Percentiles rank a stretch among this genome's conserved stretches.
These are phyloP conservation scores for Hypoxylon crocopeplum DNA, from an alignment of 495 filamentous ascomycete genomes.

Conservation along the genomic window DNA sequence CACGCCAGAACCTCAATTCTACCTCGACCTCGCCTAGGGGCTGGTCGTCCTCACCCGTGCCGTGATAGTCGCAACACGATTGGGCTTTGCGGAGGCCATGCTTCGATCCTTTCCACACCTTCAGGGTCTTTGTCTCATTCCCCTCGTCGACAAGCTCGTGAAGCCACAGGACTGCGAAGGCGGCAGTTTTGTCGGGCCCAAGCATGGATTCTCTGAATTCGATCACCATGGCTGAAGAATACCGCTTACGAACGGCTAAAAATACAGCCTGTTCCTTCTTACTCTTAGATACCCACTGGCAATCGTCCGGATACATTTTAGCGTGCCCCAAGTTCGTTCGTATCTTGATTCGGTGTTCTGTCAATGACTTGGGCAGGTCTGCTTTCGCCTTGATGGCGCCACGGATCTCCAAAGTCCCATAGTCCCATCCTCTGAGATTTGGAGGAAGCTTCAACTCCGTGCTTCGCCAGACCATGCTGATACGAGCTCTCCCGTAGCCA, in stretches of 20 bases:
- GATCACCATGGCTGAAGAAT: slow-evolving; percentile 63
- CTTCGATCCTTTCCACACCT: slow-evolving; percentile 63
- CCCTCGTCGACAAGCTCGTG: slow-evolving; percentile 70
- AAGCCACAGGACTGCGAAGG: slow-evolving; percentile 71
- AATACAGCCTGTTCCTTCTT: slow-evolving; percentile 51
- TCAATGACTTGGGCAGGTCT: slow-evolving; percentile 52
- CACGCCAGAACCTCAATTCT: slow-evolving; percentile 61
- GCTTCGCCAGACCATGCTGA: slow-evolving; percentile 74
- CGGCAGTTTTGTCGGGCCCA: slow-evolving; percentile 60
- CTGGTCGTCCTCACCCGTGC: slow-evolving; percentile 50
- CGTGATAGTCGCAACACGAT: slow-evolving; percentile 46
- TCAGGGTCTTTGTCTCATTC: slow-evolving; percentile 57
- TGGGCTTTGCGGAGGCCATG: slow-evolving; percentile 52
- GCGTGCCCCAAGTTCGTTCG: slow-evolving; percentile 57
- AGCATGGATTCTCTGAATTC: slow-evolving; percentile 63
- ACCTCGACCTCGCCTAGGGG: slow-evolving; percentile 64
- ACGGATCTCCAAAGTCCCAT: slow-evolving; percentile 68
- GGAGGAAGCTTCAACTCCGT: slow-evolving; percentile 62
- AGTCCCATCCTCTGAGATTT: slow-evolving; percentile 68
- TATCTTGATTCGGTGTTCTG: slow-evolving; percentile 59
- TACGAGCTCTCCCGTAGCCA: slow-evolving; percentile 69
- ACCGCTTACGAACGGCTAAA: slow-evolving; percentile 67
- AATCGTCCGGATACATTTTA: slow-evolving; percentile 59
- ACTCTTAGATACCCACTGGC: slow-evolving; percentile 45
- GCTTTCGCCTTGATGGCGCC: slow-evolving; percentile 42